Evolutionary conservation across 208 protist species (phyloP), one percentile per base, ranked within the genome.

Genomic region (Wallacemonas sp.): DNA sequence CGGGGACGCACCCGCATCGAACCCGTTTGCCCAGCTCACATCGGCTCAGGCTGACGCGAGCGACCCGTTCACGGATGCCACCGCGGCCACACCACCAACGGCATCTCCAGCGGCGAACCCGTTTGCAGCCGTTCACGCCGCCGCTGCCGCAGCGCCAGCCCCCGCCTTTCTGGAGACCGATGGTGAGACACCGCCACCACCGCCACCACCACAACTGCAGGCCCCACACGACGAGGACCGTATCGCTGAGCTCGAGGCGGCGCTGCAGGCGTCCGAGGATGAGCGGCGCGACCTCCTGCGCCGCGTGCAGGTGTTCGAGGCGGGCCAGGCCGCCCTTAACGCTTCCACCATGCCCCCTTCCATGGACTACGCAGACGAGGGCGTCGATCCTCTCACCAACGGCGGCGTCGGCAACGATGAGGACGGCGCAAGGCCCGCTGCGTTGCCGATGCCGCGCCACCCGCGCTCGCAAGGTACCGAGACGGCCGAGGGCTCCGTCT

Each of bases 261-360:
- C 65, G 60, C 58, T 77, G 36, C 60, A 80, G 48, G 57, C 39
- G 3, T 29, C 39, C 4, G 57, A 63, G 5, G 41, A 63, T 12
- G 39, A 44, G 34, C 5, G 57, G 14, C 39, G n/a, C 24, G 57
- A 63, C 5, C 23, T 63, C 36, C 12, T 17, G 14, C 39, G 57
- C 38, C 34, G 39, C 4, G 38, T 63, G 26, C 23, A 0, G n/a
- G 57, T 23, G 26, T 14, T 63, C 12, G 57, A 63, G 24, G 57
- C 57, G 3, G 57, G 57, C 6, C 57, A 63, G 38, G 57, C 57
- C 12, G 57, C 57, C n/a, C 57, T 63, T 32, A 33, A 34, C 16
- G 52, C n/a, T n/a, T n/a, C n/a, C n/a, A n/a, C n/a, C n/a, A n/a
- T n/a, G n/a, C n/a, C n/a, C n/a, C n/a, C n/a, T n/a, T n/a, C n/a